phyloP scores from a whole-genome alignment of 2,329 filamentous ascomycete species.

The Arthroderma sp. region DNA sequence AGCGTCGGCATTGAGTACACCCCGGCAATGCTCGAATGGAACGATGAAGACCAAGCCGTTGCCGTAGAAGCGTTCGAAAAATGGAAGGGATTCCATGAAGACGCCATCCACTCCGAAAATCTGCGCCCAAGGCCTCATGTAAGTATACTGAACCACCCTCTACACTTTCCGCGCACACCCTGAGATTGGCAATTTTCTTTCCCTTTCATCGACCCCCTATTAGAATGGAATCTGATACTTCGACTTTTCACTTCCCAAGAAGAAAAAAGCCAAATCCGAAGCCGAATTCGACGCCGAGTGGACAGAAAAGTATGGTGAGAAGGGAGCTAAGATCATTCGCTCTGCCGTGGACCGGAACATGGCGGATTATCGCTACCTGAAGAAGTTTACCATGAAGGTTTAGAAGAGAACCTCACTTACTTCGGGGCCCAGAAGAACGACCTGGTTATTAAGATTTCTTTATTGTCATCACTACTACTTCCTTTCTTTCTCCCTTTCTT shows the following conservation, averaged over 20 bases:
- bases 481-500: no score
- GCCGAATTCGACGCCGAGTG: slow-evolving; percentile 47
- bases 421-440: no score
- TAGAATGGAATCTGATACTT: not conserved
- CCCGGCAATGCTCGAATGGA: slow-evolving; percentile 73
- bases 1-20: slow-evolving; percentile 65
- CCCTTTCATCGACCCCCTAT: not conserved
- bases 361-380: slow-evolving; percentile 50
- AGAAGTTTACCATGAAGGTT: slow-evolving; percentile 49
- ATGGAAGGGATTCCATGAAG: slow-evolving; percentile 94
- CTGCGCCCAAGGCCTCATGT: slow-evolving; percentile 48
- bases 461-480: no score
- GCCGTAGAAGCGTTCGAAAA: slow-evolving; percentile 77
- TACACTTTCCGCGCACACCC: not conserved
- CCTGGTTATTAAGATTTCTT: no score
- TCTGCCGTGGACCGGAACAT: slow-evolving; percentile 47
- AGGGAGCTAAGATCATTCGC: slow-evolving; percentile 46
- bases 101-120: slow-evolving; percentile 71
- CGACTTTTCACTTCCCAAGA: slow-evolving; percentile 7
- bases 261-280: slow-evolving; percentile 31
- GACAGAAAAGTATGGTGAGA: slow-evolving; percentile 47
- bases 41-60: slow-evolving; percentile 53
- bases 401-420: slow-evolving; percentile 9
- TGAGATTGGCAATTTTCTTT: not conserved
- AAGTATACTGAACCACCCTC: slow-evolving; percentile 13